Evolutionary conservation across 495 filamentous ascomycete genomes (phyloP), one percentile per base, ranked within the genome.

Genomic region (Trichoderma virens): DNA sequence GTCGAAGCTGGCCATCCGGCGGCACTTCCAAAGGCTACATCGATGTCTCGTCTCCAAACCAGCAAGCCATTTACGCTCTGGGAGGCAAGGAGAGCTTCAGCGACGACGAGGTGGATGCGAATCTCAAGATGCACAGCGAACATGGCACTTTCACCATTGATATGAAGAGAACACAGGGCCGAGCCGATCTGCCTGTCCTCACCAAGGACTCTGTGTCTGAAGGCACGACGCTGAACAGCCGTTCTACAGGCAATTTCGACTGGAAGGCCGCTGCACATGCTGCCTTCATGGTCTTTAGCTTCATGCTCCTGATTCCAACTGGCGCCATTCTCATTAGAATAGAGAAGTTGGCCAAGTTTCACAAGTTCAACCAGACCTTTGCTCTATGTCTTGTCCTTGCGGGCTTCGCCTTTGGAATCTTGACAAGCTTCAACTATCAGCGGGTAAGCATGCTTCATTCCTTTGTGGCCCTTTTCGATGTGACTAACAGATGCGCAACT

Each of bases 141-240:
- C 83, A 80, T 65, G 85, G 85, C 18, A 61, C 68, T 1, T 86
- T 86, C 70, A 76, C 69, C 18, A 77, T 85, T 68, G 79, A 86
- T 63, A 72, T 86, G 71, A 71, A 71, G 3, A 70, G 73, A 34
- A 82, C 84, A 6, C 75, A 75, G 3, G 81, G 80, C 6, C 62
- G 67, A 0, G 68, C 62, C 1, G 70, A 66, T 2, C 64, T 72
- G 27, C 74, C 76, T 0, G 65, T 61, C 25, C 69, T 75, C 51
- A 41, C 66, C 61, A 43, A 65, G 47, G 54, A 56, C 64, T 41
- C 54, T 51, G 59, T 51, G 28, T 67, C 61, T 35, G 60, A 62
- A 16, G 70, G 61, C 34, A 66, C 71, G n/a, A 45, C 56, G 13
- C 69, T 69, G 56, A 65, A 68, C 39, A 60, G 70, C 5, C 64